phyloP scores from a whole-genome alignment of 2,329 filamentous ascomycete genomes.

The Colletotrichum lini region DNA sequence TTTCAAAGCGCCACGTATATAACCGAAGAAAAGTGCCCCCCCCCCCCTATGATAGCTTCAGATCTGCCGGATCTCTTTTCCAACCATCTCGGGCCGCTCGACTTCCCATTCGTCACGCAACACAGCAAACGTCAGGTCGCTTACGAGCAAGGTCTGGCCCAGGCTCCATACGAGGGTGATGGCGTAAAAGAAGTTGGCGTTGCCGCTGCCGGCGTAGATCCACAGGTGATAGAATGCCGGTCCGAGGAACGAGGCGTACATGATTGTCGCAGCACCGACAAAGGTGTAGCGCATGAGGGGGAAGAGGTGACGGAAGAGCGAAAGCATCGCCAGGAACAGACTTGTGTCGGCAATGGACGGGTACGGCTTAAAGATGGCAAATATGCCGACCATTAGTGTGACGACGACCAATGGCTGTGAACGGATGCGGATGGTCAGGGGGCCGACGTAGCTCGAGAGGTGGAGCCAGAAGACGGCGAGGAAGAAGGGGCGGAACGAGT shows the following conservation, averaged over 20 bases:
- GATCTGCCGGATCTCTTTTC: constrained; percentile 89
- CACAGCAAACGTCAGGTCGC: constrained; percentile 89
- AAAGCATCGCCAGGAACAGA: constrained; percentile 85
- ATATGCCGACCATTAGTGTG: constrained; percentile 87
- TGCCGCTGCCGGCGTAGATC: constrained; percentile 98
- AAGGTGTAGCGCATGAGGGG: constrained; percentile 95
- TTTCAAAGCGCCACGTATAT: constrained; percentile 22
- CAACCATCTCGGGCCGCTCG: constrained; percentile 89
- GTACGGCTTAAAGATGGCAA: constrained; percentile 97
- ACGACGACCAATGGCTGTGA: constrained; percentile 90
- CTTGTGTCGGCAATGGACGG: constrained; percentile 92
- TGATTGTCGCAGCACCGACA: constrained; percentile 82
- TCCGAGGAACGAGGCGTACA: constrained; percentile 91
- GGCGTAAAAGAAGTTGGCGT: constrained; percentile 99
- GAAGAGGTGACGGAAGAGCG: constrained; percentile 92
- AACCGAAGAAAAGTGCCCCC: background rate
- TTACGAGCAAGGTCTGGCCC: constrained; percentile 87
- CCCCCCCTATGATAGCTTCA: constrained; percentile 56
- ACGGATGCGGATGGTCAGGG: constrained; percentile 85
- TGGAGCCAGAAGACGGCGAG: constrained; percentile 98
- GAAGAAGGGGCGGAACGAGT: constrained; percentile 97
- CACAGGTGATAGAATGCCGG: constrained; percentile 97
- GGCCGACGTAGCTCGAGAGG: constrained; percentile 89
- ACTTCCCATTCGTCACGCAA: constrained; percentile 95
- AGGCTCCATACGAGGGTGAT: constrained; percentile 99